These are phyloP conservation scores for Cytospora paraplurivora DNA, from an alignment of 2,329 filamentous ascomycete genomes.

Conservation along the genomic window DNA sequence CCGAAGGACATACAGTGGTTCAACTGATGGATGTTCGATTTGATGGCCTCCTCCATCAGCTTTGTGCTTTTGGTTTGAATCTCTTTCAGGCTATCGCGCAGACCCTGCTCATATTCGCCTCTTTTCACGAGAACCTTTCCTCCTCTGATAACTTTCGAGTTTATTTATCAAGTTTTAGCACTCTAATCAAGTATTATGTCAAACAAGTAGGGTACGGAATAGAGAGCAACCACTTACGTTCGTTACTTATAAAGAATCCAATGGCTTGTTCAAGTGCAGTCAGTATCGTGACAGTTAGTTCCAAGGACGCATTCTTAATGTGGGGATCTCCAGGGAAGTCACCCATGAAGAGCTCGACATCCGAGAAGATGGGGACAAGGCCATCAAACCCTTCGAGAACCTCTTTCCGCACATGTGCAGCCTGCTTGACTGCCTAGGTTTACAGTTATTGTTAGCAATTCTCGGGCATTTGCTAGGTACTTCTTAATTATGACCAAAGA, in stretches of 20 bases:
- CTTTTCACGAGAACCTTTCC: conserved; percentile 8
- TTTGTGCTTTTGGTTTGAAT: neutral
- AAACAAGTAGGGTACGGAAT: neutral
- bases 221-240: neutral
- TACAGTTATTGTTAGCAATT: neutral
- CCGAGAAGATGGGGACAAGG: conserved; percentile 21
- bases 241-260: conserved; percentile 17
- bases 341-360: conserved; percentile 24
- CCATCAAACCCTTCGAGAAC: conserved; percentile 15
- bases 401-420: conserved; percentile 5
- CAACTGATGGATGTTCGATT: neutral
- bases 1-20: neutral
- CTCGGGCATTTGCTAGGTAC: neutral
- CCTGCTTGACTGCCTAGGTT: neutral
- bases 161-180: neutral
- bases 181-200: neutral
- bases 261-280: conserved; percentile 20
- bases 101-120: conserved; percentile 15
- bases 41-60: neutral
- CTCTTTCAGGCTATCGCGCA: conserved; percentile 2
- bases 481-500: neutral
- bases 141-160: neutral
- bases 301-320: conserved; percentile 13
- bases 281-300: conserved; percentile 10
- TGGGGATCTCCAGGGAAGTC: conserved; percentile 5